Conservation (phyloP, 1,284 basidiomycete species). For the Fistulinella cinereoalba region DNA sequence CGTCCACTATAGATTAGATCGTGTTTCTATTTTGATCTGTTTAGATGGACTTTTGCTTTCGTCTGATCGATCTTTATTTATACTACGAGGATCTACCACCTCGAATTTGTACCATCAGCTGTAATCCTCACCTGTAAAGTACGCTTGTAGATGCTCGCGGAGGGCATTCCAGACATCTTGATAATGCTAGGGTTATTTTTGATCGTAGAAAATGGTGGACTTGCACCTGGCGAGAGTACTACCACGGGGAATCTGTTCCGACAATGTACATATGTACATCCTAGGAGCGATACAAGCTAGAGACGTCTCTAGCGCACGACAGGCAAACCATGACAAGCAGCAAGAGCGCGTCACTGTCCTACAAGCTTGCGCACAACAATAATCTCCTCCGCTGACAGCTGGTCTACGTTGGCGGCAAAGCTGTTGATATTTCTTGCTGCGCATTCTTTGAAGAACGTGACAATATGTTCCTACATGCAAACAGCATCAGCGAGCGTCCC, state of each 20-base stretch:
- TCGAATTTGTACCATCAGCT: too few relatives aligned
- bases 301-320: neutral
- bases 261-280: conserved; percentile 7
- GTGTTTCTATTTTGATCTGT: neutral
- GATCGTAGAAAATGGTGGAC: too few relatives aligned
- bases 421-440: conserved; percentile 63
- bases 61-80: too few relatives aligned
- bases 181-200: too few relatives aligned
- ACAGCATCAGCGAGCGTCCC: neutral
- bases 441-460: conserved; percentile 68
- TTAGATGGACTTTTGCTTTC: too few relatives aligned
- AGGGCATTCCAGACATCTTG: too few relatives aligned
- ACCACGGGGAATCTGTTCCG: neutral
- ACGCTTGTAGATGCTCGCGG: too few relatives aligned
- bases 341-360: conserved; percentile 20
- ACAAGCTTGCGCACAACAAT: conserved; percentile 62
- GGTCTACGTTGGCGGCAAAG: conserved; percentile 63
- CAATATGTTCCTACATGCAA: conserved; percentile 56
- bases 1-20: neutral
- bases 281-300: conserved; percentile 8
- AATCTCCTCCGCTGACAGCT: conserved; percentile 68
- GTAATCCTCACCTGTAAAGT: too few relatives aligned
- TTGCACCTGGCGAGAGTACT: too few relatives aligned
- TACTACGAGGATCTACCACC: too few relatives aligned
- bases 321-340: neutral